phyloP scores from a whole-genome alignment of 148 eudicot genomes.

The Rhododendron ferrugineum region DNA sequence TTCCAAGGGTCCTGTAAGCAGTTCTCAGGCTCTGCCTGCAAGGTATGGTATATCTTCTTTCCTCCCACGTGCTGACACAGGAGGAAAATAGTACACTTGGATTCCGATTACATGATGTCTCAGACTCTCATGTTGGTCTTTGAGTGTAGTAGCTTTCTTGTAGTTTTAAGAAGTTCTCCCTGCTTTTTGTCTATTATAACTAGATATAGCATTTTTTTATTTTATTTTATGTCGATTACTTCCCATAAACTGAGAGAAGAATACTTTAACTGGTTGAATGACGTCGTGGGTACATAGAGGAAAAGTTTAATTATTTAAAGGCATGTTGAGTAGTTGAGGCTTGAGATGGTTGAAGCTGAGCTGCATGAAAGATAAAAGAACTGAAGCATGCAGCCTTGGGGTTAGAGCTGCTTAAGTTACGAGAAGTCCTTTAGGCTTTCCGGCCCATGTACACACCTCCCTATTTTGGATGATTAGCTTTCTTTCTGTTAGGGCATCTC shows the following conservation, averaged over 20 bases:
- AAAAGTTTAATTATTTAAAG: not conserved
- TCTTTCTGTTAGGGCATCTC: not conserved
- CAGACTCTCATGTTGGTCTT: not conserved
- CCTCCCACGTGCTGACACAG: not conserved
- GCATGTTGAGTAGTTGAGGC: not conserved
- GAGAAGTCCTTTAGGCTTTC: not conserved
- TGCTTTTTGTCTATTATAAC: not conserved
- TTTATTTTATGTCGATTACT: not conserved
- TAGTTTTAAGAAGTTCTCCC: not conserved
- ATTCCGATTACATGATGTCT: not conserved
- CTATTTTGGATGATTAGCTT: not conserved
- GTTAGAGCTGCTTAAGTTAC: not conserved
- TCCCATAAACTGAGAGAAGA: not conserved
- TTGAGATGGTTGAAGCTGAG: not conserved
- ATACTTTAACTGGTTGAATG: not conserved
- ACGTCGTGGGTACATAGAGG: not conserved
- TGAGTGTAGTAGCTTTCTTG: not conserved
- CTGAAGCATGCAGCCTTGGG: not conserved
- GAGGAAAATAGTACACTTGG: not conserved
- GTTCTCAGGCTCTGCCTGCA: constrained; percentile 74
- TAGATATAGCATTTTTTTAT: not conserved
- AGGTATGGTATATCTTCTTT: constrained; percentile 45
- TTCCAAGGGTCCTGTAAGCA: constrained; percentile 60
- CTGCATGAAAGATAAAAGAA: not conserved
- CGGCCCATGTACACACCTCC: not conserved